Evolutionary conservation across 1,284 basidiomycete genomes (phyloP).

Genomic region (Cutaneotrichosporon sp.): DNA sequence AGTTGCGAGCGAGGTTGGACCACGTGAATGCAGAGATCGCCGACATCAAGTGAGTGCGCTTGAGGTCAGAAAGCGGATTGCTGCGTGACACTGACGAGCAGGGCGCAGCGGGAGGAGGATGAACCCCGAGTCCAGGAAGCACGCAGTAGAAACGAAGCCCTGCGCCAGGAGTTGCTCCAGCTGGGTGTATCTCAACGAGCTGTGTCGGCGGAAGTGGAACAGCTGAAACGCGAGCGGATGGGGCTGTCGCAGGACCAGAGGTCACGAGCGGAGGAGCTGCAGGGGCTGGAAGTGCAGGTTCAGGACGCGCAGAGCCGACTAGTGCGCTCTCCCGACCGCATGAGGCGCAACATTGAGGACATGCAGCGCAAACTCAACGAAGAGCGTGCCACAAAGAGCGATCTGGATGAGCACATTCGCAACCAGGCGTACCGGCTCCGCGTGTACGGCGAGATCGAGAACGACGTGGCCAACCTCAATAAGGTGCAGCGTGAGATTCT

Average conservation of each 20-base stretch:
- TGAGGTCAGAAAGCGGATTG: no score
- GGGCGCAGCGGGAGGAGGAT: conserved; percentile 63
- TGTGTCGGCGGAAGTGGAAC: conserved; percentile 52
- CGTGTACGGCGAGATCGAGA: conserved; percentile 66
- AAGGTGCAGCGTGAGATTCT: conserved; percentile 59
- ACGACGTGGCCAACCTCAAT: conserved; percentile 52
- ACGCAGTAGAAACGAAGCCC: conserved; percentile 57
- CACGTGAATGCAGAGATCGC: conserved; percentile 57
- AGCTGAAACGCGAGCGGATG: conserved; percentile 58
- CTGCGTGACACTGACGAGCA: conserved; percentile 35
- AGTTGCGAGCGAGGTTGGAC: conserved; percentile 54
- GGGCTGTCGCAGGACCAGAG: background rate
- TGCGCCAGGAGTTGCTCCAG: conserved; percentile 61
- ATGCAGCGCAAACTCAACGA: conserved; percentile 63
- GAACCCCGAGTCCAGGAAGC: conserved; percentile 63
- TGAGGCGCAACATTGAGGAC: conserved; percentile 67
- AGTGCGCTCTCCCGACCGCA: conserved; percentile 79
- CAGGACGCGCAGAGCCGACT: conserved; percentile 63
- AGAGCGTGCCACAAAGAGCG: conserved; percentile 56
- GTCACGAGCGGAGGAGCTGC: background rate
- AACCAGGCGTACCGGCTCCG: conserved; percentile 70
- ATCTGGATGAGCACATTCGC: conserved; percentile 64
- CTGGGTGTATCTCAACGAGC: conserved; percentile 59
- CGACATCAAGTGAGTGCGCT: conserved; percentile 58
- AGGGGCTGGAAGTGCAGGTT: conserved; percentile 44